Percentiles rank a stretch among this genome's conserved stretches.
These are phyloP conservation scores for Macrophomina pseudophaseolina DNA, from an alignment of 2,329 filamentous ascomycete genomes.

Conservation along the genomic window DNA sequence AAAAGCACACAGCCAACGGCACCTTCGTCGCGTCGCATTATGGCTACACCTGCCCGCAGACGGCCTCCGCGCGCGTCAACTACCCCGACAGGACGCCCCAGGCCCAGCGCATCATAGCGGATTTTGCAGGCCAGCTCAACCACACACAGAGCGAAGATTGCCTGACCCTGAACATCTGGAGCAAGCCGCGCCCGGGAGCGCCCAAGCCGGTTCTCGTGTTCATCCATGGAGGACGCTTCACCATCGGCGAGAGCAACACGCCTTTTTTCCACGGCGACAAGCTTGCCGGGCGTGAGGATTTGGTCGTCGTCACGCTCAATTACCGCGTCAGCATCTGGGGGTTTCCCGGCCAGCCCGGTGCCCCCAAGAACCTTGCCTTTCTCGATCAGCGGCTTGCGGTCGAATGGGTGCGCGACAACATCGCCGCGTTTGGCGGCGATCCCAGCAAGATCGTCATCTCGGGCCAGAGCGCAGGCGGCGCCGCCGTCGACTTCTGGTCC, in stretches of 20 bases:
- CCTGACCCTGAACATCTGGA: constrained; percentile 43
- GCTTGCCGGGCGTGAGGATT: constrained; percentile 28
- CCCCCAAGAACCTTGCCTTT: constrained; percentile 42
- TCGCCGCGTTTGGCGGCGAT: constrained; percentile 52
- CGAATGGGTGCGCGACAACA: constrained; percentile 49
- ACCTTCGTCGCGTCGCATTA: constrained; percentile 33
- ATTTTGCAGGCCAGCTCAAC: not conserved
- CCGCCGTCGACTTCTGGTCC: constrained; percentile 50
- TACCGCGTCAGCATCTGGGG: constrained; percentile 47
- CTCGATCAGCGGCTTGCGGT: constrained; percentile 46
- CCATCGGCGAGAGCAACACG: constrained; percentile 16
- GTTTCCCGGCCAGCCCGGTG: constrained; percentile 29
- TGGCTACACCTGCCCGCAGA: constrained; percentile 6
- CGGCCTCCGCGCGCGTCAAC: not conserved
- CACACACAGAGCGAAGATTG: constrained; percentile 37
- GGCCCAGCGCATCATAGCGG: not conserved
- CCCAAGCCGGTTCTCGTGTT: constrained; percentile 36
- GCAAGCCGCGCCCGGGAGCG: constrained; percentile 32
- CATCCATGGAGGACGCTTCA: constrained; percentile 27
- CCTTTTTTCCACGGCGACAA: constrained; percentile 14
- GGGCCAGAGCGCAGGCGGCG: constrained; percentile 29
- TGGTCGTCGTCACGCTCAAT: constrained; percentile 33
- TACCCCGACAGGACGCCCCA: constrained; percentile 1
- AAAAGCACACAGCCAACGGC: constrained; percentile 33
- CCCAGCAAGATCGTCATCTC: constrained; percentile 50